These are phyloP conservation scores for Casuarina glauca DNA, from an alignment of 306 rosid species.

Conservation along the genomic window DNA sequence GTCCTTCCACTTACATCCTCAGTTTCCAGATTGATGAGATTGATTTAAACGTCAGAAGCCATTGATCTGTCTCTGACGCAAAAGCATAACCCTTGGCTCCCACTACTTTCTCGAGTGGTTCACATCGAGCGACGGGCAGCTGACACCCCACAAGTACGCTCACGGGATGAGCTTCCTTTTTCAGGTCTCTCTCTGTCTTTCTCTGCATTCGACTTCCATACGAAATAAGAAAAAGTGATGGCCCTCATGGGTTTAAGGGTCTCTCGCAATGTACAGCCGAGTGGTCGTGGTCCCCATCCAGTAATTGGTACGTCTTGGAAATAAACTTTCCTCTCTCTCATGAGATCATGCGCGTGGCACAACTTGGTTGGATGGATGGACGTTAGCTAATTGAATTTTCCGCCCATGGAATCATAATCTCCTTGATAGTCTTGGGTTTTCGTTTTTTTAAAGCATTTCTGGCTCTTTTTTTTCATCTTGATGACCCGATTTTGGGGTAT, in stretches of 20 bases:
- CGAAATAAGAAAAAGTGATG: slow-evolving; percentile 16
- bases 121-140: too few relatives aligned
- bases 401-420: slow-evolving; percentile 33
- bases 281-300: slow-evolving; percentile 18
- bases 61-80: too few relatives aligned
- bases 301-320: slow-evolving; percentile 23
- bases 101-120: too few relatives aligned
- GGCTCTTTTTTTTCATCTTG: slow-evolving; percentile 7
- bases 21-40: too few relatives aligned
- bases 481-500: background rate
- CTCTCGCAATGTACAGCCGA: background rate
- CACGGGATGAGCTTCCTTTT: too few relatives aligned
- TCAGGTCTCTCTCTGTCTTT: slow-evolving; percentile 12
- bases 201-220: slow-evolving; percentile 8
- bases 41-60: too few relatives aligned
- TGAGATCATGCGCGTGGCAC: background rate
- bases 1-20: too few relatives aligned
- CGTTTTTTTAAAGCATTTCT: background rate
- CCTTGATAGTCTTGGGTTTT: slow-evolving; percentile 11
- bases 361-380: slow-evolving; percentile 3
- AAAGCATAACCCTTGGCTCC: too few relatives aligned
- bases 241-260: slow-evolving; percentile 30
- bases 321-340: slow-evolving; percentile 3
- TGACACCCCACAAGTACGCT: too few relatives aligned
- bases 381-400: slow-evolving; percentile 35